phyloP scores from a whole-genome alignment of 2,329 filamentous ascomycete species.

The Neopestalotiopsis rosae region DNA sequence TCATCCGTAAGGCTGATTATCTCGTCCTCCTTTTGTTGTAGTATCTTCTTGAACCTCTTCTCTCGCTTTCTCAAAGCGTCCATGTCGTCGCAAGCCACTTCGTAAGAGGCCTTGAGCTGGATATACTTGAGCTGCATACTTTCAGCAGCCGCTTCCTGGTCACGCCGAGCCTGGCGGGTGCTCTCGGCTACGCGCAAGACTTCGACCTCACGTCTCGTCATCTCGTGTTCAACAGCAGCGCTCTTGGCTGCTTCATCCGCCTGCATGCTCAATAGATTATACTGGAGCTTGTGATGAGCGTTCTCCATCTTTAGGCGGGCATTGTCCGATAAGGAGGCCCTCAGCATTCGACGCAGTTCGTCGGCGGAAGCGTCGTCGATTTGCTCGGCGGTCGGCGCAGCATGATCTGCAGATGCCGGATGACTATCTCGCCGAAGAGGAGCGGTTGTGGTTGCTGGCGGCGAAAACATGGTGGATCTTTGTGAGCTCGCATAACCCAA shows the following conservation, averaged over 20 bases:
- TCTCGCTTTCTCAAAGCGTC: slow-evolving; percentile 67
- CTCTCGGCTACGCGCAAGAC: slow-evolving; percentile 78
- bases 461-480: slow-evolving; percentile 56
- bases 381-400: slow-evolving; percentile 53
- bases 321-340: slow-evolving; percentile 60
- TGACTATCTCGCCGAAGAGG: slow-evolving; percentile 34
- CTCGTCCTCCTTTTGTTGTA: slow-evolving; percentile 79
- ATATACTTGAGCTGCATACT: slow-evolving; percentile 59
- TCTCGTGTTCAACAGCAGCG: slow-evolving; percentile 88
- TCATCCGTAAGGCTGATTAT: slow-evolving; percentile 74
- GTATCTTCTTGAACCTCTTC: slow-evolving; percentile 76
- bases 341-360: slow-evolving; percentile 62
- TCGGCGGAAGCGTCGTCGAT: slow-evolving; percentile 59
- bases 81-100: slow-evolving; percentile 71
- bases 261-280: slow-evolving; percentile 82
- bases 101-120: slow-evolving; percentile 70
- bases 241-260: slow-evolving; percentile 85
- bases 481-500: slow-evolving; percentile 46
- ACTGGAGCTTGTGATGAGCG: slow-evolving; percentile 89
- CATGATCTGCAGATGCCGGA: slow-evolving; percentile 43
- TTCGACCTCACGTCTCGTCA: slow-evolving; percentile 87
- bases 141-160: slow-evolving; percentile 57
- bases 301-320: slow-evolving; percentile 76
- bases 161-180: slow-evolving; percentile 63
- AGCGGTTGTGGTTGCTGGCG: slow-evolving; percentile 53